Evolutionary conservation across 2,329 filamentous ascomycete genomes (phyloP), one percentile per base, ranked within the genome.

Genomic region (Alternaria alternata): DNA sequence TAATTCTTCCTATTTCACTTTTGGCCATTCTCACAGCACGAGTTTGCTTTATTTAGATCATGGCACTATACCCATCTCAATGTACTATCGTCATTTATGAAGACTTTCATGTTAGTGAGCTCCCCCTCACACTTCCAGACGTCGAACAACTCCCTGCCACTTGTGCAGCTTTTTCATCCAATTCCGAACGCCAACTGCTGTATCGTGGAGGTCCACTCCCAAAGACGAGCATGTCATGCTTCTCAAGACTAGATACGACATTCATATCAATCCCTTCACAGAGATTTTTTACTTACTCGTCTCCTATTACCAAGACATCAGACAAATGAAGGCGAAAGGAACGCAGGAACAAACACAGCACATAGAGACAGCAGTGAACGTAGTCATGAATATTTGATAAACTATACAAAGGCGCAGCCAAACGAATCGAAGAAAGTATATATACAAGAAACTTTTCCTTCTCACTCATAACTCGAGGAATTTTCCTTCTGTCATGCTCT

Each of bases 51-150:
- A 26, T 38, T 46, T 30, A 36, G 22, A 22, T 51, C 22, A 59
- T 57, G 58, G 58, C 58, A 61, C 48, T 61, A 61, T 61, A 61
- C 58, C 58, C 58, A 47, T 41, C 34, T 57, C 53, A 57, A 43
- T 52, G 47, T 44, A 44, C 18, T 30, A 46, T 46, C 39, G 30
- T 36, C 47, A 26, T n/a, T 24, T 36, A 36, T 12, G 18, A 49
- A 49, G 20, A 22, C 8, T 26, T 38, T 24, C 20, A 6, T 49
- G 14, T 38, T 26, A 11, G 1, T 20, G 36, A 20, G 11, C 20
- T 22, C 18, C 2, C 36, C 39, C 18, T 41, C 11, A 14, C 39
- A 41, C 18, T 41, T 9, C 18, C 9, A 5, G 9, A 39, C n/a
- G 36, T 41, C 2, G 39, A 22, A 20, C 5, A 5, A 4, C 39